Evolutionary conservation across 805 yeast genomes (phyloP), one percentile per base, ranked within the genome.

Genomic region (Wickerhamiella siamensis): DNA sequence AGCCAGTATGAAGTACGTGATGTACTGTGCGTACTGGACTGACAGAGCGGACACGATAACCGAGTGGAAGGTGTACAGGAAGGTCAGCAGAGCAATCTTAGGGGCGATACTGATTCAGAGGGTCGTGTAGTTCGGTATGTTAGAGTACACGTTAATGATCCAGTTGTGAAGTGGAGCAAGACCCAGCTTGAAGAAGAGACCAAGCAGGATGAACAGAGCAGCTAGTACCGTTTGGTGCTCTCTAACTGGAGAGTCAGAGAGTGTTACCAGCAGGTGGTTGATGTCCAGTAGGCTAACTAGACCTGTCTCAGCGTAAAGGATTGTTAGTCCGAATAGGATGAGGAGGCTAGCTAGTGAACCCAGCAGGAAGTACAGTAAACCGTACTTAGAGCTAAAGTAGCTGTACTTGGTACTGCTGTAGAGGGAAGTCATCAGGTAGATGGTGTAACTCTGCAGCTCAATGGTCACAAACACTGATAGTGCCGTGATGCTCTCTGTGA

Each of bases 31-130:
- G n/a, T n/a, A n/a, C n/a, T n/a, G n/a, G n/a, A n/a, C n/a, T n/a
- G n/a, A n/a, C n/a, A n/a, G n/a, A n/a, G n/a, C n/a, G n/a, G n/a
- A n/a, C n/a, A n/a, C n/a, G n/a, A n/a, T n/a, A n/a, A n/a, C n/a
- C n/a, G n/a, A 15, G 15, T 29, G 27, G 27, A 22, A 37, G 17
- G 40, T 31, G 27, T 29, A 37, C 40, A 49, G 43, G 37, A 43
- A 44, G 33, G 38, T 38, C 45, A 48, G 44, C 27, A 48, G 48
- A 27, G 49, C 48, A 20, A 48, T 37, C 42, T 44, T 34, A 17
- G 49, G 49, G 10, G 47, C 43, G n/a, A 48, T 31, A 37, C 40
- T 20, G 47, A 48, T 48, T 35, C 51, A 47, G 43, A 39, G 39
- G 33, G 46, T 35, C 15, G 46, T 38, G 17, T 41, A 19, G 9